Percentiles rank a stretch among this genome's conserved stretches.
phyloP scores from a whole-genome alignment of 306 rosid species.

The Biancaea sappan region DNA sequence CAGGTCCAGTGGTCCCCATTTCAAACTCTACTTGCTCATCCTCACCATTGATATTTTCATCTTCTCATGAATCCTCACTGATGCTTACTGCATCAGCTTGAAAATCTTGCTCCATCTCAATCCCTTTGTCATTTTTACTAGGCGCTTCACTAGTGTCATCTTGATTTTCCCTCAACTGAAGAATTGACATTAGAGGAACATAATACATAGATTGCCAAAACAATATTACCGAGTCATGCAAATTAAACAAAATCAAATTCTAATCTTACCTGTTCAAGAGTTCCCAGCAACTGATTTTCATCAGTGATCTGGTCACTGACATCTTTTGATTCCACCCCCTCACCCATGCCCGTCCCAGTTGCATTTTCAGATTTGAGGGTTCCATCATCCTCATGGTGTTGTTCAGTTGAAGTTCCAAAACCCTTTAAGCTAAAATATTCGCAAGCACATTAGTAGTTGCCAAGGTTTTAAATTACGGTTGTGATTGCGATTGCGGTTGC shows the following conservation, averaged over 20 bases:
- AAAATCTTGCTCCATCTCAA: slow-evolving; percentile 91
- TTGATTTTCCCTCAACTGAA: slow-evolving; percentile 57
- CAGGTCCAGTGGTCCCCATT: slow-evolving; percentile 75
- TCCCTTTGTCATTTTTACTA: slow-evolving; percentile 63
- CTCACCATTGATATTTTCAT: slow-evolving; percentile 55
- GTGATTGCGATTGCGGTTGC: no score
- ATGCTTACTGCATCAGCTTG: slow-evolving; percentile 66
- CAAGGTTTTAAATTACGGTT: no score
- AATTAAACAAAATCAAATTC: slow-evolving; percentile 9
- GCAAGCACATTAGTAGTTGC: slow-evolving; percentile 73
- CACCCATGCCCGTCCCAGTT: slow-evolving; percentile 88
- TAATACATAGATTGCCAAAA: background rate
- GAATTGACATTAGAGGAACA: slow-evolving; percentile 29
- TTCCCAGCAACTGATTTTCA: slow-evolving; percentile 88
- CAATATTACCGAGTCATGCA: background rate
- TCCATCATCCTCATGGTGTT: slow-evolving; percentile 55
- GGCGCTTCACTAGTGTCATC: slow-evolving; percentile 63
- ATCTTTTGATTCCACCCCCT: slow-evolving; percentile 77
- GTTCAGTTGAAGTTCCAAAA: slow-evolving; percentile 63
- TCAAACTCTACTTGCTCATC: slow-evolving; percentile 66
- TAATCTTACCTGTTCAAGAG: slow-evolving; percentile 75
- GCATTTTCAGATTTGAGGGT: slow-evolving; percentile 56
- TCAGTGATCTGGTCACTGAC: slow-evolving; percentile 89
- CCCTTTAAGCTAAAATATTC: slow-evolving; percentile 63
- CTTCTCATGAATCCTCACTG: slow-evolving; percentile 81